phyloP scores from a whole-genome alignment of 2,329 filamentous ascomycete genomes.

The Helminthosporium solani region DNA sequence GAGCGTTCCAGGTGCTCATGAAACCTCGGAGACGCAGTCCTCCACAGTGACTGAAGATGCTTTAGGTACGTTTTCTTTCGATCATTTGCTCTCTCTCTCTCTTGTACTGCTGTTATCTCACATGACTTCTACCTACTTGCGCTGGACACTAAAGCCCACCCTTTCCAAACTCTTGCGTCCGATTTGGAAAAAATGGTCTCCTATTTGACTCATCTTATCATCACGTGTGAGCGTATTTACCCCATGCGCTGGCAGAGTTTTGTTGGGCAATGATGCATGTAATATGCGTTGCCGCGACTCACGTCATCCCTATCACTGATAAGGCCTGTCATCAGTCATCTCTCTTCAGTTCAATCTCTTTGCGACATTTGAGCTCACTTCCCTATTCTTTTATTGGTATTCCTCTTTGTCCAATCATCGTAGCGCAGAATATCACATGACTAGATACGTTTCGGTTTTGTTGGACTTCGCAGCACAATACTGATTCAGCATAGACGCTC shows the following conservation, averaged over 20 bases:
- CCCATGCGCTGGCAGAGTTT: constrained; percentile 14
- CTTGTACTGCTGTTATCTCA: background rate
- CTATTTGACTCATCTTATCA: constrained; percentile 25
- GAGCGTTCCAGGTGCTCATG: background rate
- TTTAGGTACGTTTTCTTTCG: constrained; percentile 23
- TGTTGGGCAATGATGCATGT: constrained; percentile 29
- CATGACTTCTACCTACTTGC: background rate
- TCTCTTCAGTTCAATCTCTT: constrained; percentile 4
- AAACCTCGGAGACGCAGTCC: background rate
- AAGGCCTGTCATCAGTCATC: constrained; percentile 15
- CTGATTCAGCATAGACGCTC: background rate
- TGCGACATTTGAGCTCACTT: background rate
- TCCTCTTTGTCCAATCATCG: no score
- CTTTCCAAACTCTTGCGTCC: constrained; percentile 6
- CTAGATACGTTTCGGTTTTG: background rate
- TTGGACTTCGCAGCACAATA: background rate
- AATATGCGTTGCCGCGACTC: constrained; percentile 25
- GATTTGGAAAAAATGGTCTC: constrained; percentile 10
- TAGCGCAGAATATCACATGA: no score
- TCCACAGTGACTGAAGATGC: constrained; percentile 1
- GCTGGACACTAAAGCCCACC: background rate
- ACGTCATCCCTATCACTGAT: constrained; percentile 21
- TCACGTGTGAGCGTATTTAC: constrained; percentile 24
- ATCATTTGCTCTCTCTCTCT: background rate
- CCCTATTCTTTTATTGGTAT: background rate